These are phyloP conservation scores for Colletotrichum tabaci DNA, from an alignment of 2,329 filamentous ascomycete genomes.

Conservation along the genomic window DNA sequence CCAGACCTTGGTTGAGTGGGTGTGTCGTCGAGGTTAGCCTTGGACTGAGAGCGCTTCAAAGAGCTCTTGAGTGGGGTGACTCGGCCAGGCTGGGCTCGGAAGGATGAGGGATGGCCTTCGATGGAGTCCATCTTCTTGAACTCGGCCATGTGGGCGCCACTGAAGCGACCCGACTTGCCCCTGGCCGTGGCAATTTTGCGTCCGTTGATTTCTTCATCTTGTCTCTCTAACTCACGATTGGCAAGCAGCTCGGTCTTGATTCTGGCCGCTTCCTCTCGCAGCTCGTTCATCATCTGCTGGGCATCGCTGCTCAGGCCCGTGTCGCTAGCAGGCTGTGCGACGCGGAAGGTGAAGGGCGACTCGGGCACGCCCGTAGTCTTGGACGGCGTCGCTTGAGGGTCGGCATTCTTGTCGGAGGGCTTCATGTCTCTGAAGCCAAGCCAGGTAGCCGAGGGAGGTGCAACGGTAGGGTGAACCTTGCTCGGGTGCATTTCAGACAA, in stretches of 20 bases:
- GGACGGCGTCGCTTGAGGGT: conserved; percentile 74
- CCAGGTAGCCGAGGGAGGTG: conserved; percentile 84
- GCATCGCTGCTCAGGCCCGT: conserved; percentile 73
- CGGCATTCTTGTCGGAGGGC: conserved; percentile 60
- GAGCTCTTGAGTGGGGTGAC: conserved; percentile 62
- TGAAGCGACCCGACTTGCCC: conserved; percentile 84
- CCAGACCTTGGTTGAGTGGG: conserved; percentile 52
- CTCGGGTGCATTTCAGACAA: conserved; percentile 93
- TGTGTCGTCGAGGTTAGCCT: conserved; percentile 57
- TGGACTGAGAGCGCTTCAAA: conserved; percentile 61
- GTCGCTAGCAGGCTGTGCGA: conserved; percentile 65
- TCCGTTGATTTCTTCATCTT: conserved; percentile 58
- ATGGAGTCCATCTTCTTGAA: conserved; percentile 99
- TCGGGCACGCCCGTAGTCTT: conserved; percentile 67
- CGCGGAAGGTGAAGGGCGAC: conserved; percentile 77
- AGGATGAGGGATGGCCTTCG: conserved; percentile 85
- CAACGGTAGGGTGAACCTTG: conserved; percentile 82
- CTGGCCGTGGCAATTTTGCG: conserved; percentile 87
- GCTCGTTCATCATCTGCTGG: conserved; percentile 73
- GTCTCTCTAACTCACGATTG: conserved; percentile 70
- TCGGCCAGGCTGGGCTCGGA: conserved; percentile 71
- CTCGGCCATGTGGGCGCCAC: conserved; percentile 86
- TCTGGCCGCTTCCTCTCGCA: conserved; percentile 66
- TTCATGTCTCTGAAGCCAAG: conserved; percentile 87
- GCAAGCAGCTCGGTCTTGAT: conserved; percentile 51